A percentile compares a stretch with the other conserved stretches of the same genome.
Conservation (phyloP, 2,329 filamentous ascomycete species). For the Pestalotiopsis sp. region DNA sequence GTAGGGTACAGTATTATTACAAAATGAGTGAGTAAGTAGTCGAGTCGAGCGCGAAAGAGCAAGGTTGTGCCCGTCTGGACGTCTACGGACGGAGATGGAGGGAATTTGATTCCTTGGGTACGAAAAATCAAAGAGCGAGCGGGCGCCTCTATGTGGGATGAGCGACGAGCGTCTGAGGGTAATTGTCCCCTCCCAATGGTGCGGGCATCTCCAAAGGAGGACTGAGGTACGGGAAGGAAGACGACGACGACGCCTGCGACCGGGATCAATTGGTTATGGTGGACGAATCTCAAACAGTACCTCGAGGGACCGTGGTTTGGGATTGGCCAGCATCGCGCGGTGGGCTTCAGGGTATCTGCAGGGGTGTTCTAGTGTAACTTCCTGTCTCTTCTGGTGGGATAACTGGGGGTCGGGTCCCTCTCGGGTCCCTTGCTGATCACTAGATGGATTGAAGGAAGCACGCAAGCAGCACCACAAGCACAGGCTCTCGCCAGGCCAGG, state of each 20-base stretch:
- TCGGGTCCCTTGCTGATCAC: too few species aligned
- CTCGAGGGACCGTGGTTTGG: not conserved
- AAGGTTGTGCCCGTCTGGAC: not conserved
- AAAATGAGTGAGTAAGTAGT: not conserved
- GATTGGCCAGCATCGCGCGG: slow-evolving; percentile 5
- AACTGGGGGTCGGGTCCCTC: not conserved
- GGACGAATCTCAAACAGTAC: not conserved
- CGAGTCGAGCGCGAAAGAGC: not conserved
- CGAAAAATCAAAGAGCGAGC: not conserved
- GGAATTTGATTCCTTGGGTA: not conserved
- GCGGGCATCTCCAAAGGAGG: not conserved
- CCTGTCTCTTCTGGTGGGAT: not conserved
- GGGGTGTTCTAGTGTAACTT: not conserved
- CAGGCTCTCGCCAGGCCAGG: too few species aligned
- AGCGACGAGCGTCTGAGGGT: not conserved
- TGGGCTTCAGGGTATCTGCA: not conserved
- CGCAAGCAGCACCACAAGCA: too few species aligned
- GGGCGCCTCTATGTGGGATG: not conserved
- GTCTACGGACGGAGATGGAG: not conserved
- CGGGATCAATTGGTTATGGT: not conserved
- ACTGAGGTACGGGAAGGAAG: not conserved
- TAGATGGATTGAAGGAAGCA: too few species aligned
- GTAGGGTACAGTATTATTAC: not conserved
- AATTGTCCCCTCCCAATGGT: not conserved
- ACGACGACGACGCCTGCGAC: slow-evolving; percentile 1